Base-by-base conservation (phyloP, 2,329 filamentous ascomycete species). In the Neurospora sp. region DNA sequence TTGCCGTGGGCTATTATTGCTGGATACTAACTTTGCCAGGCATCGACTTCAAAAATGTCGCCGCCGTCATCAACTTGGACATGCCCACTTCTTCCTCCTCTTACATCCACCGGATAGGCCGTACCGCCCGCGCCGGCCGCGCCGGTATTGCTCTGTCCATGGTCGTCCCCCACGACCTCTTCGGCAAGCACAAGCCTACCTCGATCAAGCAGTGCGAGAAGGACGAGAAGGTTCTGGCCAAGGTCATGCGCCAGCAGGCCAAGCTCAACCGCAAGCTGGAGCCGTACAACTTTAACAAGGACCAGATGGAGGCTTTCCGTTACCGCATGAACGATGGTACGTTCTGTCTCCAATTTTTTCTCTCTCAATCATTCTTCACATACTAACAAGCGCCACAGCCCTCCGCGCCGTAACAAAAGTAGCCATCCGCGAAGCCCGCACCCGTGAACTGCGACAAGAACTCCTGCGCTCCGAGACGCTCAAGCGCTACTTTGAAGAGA, bases 111-210 rank as follows among this genome's bases (percentile, higher is more conserved):
- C 90, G 96, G 69, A 97, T 99, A 76, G 96, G 96, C 39, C 89
- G 96, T 39, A 99, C 96, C 6, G 96, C 93, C 1, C 88, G 96
- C 72, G 96, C 94, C 1, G 95, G 94, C 11, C 92, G 96, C 78
- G 89, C 91, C 1, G 96, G 96, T 71, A 98, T 97, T 87, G 93
- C 96, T 0, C 86, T 99, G n/a, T 97, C 93, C 10, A 97, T 99
- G 79, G 92, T 97, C 68, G 87, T 99, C 3, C 95, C 96, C 8
- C 86, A 88, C 67, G 89, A 92, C 0, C 86, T 90, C 66, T 97
- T 91, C 80, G 88, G 92, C 74, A 97, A 97, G 80, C 95, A 98
- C 82, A 92, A 93, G 77, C 90, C 94, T 1, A 98, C 95, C 0
- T 89, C 87, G 67, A 88, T 95, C 72, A 82, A 89, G 65, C 89